phyloP scores from a whole-genome alignment of 306 rosid species.

The Casuarina glauca region DNA sequence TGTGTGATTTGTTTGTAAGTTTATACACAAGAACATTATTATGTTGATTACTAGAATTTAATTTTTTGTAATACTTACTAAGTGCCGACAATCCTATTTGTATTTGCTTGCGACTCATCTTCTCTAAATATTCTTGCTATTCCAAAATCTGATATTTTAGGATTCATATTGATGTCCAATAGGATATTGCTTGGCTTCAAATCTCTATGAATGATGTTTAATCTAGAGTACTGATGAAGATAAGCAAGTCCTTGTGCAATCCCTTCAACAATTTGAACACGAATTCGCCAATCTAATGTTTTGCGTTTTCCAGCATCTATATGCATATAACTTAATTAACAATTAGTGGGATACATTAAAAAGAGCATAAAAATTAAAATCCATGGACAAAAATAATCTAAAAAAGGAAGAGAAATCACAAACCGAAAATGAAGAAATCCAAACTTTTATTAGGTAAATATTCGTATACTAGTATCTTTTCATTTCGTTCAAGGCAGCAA shows the following conservation, averaged over 20 bases:
- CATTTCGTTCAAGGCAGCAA: no score
- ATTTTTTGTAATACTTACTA: no score
- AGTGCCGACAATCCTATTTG: no score
- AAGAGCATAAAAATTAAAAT: no score
- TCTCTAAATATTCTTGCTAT: constrained; percentile 32
- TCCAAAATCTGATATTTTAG: constrained; percentile 39
- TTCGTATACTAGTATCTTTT: no score
- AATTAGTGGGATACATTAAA: background rate
- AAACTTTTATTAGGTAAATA: no score
- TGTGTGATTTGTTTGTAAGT: background rate
- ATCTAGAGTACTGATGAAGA: constrained; percentile 32
- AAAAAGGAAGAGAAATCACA: background rate
- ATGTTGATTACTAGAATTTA: no score
- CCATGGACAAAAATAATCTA: background rate
- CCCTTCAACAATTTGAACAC: constrained; percentile 28
- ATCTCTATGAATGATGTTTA: constrained; percentile 38
- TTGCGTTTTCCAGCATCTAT: constrained; percentile 22
- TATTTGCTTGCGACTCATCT: background rate
- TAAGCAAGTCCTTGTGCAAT: constrained; percentile 31
- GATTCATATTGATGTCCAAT: constrained; percentile 34
- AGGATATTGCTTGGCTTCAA: constrained; percentile 33
- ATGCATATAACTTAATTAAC: background rate
- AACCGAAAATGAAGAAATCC: constrained; percentile 11
- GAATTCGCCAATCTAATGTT: constrained; percentile 22
- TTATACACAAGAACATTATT: constrained; percentile 18